Evolutionary conservation across 139 green algal species (phyloP).

Genomic region (Bryopsis sp.): DNA sequence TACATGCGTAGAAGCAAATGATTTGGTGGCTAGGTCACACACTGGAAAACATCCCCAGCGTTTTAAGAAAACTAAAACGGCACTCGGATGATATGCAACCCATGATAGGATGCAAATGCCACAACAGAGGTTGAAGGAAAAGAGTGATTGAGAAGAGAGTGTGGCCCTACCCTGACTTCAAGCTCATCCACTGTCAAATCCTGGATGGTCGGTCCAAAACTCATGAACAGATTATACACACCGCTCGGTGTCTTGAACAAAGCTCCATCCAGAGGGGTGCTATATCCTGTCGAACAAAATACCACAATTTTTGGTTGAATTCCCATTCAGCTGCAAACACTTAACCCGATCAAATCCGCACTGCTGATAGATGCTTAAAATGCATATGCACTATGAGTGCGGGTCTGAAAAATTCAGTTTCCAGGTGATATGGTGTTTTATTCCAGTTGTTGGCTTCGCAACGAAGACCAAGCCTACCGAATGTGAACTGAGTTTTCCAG

Average conservation of each 20-base stretch:
- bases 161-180: background rate
- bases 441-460: too few species aligned
- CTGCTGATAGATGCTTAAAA: background rate
- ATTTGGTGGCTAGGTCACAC: too few species aligned
- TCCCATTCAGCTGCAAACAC: background rate
- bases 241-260: constrained; percentile 6
- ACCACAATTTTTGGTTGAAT: background rate
- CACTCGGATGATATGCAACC: too few species aligned
- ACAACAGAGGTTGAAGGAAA: background rate
- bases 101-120: too few species aligned
- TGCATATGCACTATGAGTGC: too few species aligned
- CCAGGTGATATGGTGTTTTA: too few species aligned
- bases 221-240: background rate
- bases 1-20: too few species aligned
- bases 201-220: background rate
- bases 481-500: constrained; percentile 65
- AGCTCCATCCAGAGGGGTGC: background rate
- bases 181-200: background rate
- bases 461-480: constrained; percentile 29
- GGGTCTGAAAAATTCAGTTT: too few species aligned
- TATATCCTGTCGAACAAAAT: background rate
- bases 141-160: background rate
- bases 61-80: too few species aligned
- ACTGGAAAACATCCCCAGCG: too few species aligned
- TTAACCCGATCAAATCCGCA: background rate